These are phyloP conservation scores for Colletotrichum spaethianum DNA, from an alignment of 2,329 filamentous ascomycete species.

Conservation along the genomic window DNA sequence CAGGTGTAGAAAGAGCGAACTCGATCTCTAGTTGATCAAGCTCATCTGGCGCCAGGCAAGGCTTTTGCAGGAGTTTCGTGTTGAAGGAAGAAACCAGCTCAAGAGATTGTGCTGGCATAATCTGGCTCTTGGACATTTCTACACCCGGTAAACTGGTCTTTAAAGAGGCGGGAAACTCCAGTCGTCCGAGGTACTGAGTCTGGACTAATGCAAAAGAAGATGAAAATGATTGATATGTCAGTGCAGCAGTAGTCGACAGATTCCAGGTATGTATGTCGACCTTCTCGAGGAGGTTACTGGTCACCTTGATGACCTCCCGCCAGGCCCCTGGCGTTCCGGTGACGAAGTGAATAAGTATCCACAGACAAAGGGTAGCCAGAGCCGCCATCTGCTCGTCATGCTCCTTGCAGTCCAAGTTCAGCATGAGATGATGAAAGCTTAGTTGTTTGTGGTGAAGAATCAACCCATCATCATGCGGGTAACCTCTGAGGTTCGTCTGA, in stretches of 20 bases:
- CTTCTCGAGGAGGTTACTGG: conserved; percentile 1
- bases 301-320: conserved; percentile 30
- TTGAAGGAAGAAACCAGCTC: not conserved
- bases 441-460: conserved; percentile 12
- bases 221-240: not conserved
- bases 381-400: conserved; percentile 23
- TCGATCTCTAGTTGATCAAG: conserved; percentile 8
- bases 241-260: not conserved
- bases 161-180: not conserved
- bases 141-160: not conserved
- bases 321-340: conserved; percentile 25
- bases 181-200: not conserved
- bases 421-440: conserved; percentile 30
- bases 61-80: not conserved
- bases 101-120: not conserved
- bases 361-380: conserved; percentile 20
- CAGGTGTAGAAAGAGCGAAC: not conserved
- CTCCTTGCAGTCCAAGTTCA: conserved; percentile 1
- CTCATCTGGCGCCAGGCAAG: not conserved
- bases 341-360: conserved; percentile 24
- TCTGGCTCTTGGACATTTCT: not conserved
- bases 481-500: conserved; percentile 10
- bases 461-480: not conserved
- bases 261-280: not conserved
- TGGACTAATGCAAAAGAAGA: not conserved